A percentile compares a stretch with the other conserved stretches of the same genome.
Conservation (phyloP, 306 rosid genomes). For the Malus sieversii region DNA sequence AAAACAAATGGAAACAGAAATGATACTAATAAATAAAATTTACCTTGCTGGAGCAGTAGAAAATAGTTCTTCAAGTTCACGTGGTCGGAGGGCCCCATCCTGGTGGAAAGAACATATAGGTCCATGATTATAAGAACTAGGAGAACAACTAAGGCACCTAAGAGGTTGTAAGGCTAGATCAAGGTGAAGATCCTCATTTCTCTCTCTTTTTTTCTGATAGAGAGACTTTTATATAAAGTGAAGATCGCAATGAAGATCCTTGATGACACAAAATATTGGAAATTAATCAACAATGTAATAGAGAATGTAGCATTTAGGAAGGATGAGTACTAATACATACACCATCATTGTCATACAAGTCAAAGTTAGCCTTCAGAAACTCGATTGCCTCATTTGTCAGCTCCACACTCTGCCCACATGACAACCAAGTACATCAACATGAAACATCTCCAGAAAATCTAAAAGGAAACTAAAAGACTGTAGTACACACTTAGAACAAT, state of each 20-base stretch:
- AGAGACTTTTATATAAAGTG: not conserved
- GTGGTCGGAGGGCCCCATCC: conserved; percentile 85
- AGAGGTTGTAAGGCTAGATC: not conserved
- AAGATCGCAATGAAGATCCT: not conserved
- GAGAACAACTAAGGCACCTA: conserved; percentile 5
- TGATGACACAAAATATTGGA: not conserved
- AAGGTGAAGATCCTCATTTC: not conserved
- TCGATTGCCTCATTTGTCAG: conserved; percentile 88
- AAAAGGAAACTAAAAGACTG: not conserved
- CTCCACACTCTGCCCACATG: conserved; percentile 82
- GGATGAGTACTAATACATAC: conserved; percentile 40
- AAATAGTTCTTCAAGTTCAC: conserved; percentile 82
- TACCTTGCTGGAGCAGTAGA: conserved; percentile 97
- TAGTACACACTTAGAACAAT: not conserved
- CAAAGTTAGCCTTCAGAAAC: conserved; percentile 70
- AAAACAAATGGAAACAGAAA: not conserved
- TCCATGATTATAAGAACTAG: conserved; percentile 8
- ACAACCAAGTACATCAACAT: conserved; percentile 8
- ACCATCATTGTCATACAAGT: conserved; percentile 53
- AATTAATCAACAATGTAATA: not conserved
- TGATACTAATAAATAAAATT: conserved; percentile 3
- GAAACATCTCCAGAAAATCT: not conserved
- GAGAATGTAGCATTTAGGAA: conserved; percentile 1
- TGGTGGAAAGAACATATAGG: conserved; percentile 17
- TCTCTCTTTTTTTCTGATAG: no score